Conservation (phyloP, 2,329 filamentous ascomycete genomes). For the Ophiostoma himal-ulmi region DNA sequence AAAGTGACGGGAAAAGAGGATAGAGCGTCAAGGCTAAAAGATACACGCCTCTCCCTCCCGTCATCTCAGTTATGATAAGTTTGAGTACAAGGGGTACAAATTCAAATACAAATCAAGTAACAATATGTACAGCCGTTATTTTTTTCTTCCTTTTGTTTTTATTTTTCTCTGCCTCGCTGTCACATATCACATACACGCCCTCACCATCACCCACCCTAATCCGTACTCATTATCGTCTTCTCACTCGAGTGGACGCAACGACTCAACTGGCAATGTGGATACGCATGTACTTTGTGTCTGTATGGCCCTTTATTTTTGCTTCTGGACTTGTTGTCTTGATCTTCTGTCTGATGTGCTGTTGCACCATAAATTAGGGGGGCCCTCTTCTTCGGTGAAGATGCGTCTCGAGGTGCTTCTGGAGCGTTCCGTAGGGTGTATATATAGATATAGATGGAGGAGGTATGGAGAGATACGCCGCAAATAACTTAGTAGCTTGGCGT, state of each 20-base stretch:
- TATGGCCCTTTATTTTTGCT: not conserved
- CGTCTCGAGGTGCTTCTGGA: not conserved
- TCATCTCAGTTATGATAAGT: not conserved
- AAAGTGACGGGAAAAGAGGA: not conserved
- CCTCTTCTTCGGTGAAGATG: conserved; percentile 12
- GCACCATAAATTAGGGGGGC: conserved; percentile 6
- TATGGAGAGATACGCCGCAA: not conserved
- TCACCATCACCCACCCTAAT: not conserved
- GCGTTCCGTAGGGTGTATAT: not conserved
- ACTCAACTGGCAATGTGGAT: conserved; percentile 6
- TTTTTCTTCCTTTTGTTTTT: not conserved
- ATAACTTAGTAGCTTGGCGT: not conserved
- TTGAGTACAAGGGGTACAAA: not conserved
- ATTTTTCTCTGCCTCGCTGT: not conserved
- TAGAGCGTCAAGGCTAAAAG: not conserved
- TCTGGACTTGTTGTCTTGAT: not conserved
- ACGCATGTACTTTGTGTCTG: not conserved
- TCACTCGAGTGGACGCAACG: not conserved
- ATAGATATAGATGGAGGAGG: not conserved
- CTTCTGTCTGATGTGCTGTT: conserved; percentile 5
- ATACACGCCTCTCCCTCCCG: conserved; percentile 5
- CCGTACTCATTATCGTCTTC: not conserved
- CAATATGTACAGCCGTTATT: not conserved
- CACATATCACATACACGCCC: not conserved
- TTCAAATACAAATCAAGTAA: not conserved